Evolutionary conservation across 2,329 filamentous ascomycete genomes (phyloP).

Genomic region (Neopestalotiopsis sp.): DNA sequence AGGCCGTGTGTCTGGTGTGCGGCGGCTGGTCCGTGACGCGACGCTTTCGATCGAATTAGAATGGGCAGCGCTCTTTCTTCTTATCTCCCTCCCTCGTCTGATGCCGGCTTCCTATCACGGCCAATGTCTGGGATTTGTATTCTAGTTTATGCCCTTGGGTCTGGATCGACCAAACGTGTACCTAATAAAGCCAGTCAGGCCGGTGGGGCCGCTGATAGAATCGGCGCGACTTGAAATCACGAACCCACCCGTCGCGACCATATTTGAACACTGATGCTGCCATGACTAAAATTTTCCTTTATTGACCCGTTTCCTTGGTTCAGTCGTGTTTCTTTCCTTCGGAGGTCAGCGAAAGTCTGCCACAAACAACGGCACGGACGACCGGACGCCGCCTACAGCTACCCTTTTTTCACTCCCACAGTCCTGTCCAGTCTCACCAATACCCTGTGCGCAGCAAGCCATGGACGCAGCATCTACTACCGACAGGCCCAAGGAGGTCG

Average conservation of each 20-base stretch:
- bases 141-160: background rate
- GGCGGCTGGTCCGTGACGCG: background rate
- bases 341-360: conserved; percentile 13
- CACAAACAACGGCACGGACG: conserved; percentile 6
- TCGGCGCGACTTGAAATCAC: conserved; percentile 2
- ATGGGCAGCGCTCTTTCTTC: background rate
- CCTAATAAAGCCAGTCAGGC: conserved; percentile 14
- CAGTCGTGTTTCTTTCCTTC: background rate
- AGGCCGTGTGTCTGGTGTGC: background rate
- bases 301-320: conserved; percentile 10
- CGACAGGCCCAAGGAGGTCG: conserved; percentile 1
- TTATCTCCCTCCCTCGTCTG: background rate
- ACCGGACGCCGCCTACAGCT: conserved; percentile 5
- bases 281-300: conserved; percentile 9
- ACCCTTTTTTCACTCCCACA: background rate
- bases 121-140: background rate
- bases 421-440: no score
- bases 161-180: conserved; percentile 11
- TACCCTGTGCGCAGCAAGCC: background rate
- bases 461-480: conserved; percentile 10
- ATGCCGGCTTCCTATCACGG: conserved; percentile 11
- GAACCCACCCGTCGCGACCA: conserved; percentile 10
- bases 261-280: conserved; percentile 13
- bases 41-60: background rate
- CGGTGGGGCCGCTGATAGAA: conserved; percentile 12